Conservation (phyloP, 2,329 filamentous ascomycete genomes). For the Trichoderma semiorbis region DNA sequence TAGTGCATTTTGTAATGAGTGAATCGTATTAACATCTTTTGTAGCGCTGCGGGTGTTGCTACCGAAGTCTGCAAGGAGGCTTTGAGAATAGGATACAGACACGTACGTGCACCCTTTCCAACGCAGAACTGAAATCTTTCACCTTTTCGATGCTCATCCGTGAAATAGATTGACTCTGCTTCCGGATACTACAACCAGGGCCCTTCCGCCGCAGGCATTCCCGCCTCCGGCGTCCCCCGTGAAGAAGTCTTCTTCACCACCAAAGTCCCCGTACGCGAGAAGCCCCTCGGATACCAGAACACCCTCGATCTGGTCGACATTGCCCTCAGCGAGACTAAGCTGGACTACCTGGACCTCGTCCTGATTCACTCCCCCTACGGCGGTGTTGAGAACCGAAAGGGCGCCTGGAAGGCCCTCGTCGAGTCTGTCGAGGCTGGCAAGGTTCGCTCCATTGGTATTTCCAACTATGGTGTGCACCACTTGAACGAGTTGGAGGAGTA, state of each 20-base stretch:
- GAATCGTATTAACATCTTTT: constrained; percentile 10
- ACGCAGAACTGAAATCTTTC: background rate
- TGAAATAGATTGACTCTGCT: constrained; percentile 49
- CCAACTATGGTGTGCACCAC: constrained; percentile 63
- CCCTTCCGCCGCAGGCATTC: constrained; percentile 44
- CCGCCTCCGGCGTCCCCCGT: constrained; percentile 40
- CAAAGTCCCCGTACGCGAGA: constrained; percentile 46
- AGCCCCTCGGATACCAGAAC: constrained; percentile 54
- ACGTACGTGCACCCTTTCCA: constrained; percentile 34
- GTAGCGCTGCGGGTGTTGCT: constrained; percentile 30
- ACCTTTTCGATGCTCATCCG: too few species aligned
- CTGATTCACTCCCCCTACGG: constrained; percentile 62
- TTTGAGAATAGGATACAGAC: constrained; percentile 50
- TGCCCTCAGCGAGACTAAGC: constrained; percentile 58
- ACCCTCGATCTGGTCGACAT: constrained; percentile 61
- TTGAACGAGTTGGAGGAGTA: constrained; percentile 57
- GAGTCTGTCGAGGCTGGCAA: constrained; percentile 60
- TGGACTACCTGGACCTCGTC: constrained; percentile 66
- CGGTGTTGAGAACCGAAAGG: constrained; percentile 53
- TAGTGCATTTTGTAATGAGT: background rate
- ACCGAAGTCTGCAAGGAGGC: constrained; percentile 43
- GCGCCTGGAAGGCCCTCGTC: constrained; percentile 60
- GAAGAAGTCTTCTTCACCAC: constrained; percentile 54
- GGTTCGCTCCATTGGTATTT: constrained; percentile 59
- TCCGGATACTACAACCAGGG: constrained; percentile 51